Percentiles rank a stretch among this genome's conserved stretches.
These are phyloP conservation scores for Saturnispora sanitii DNA, from an alignment of 805 yeast species.

Conservation along the genomic window DNA sequence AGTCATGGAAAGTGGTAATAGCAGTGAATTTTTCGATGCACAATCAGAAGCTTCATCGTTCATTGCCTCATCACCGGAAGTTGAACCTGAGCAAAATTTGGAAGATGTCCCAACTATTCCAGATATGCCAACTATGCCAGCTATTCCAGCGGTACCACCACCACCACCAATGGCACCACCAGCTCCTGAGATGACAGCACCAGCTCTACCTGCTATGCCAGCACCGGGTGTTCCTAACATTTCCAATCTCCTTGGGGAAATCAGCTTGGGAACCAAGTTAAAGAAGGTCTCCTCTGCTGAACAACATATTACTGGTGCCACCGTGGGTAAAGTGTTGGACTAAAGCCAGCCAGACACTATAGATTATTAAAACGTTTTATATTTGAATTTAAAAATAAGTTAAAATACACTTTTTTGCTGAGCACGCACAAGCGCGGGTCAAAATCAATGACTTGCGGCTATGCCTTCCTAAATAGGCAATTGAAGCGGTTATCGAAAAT, in stretches of 20 bases:
- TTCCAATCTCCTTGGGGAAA: constrained; percentile 43
- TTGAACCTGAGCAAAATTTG: constrained; percentile 14
- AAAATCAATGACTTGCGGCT: not conserved
- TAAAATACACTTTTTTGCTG: not conserved
- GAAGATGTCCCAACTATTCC: constrained; percentile 11
- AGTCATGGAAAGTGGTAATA: constrained; percentile 1
- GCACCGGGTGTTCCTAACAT: constrained; percentile 26
- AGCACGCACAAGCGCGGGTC: not conserved
- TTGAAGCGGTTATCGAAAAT: not conserved
- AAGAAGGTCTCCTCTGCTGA: constrained; percentile 41
- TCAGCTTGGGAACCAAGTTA: constrained; percentile 41
- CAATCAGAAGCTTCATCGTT: constrained; percentile 14
- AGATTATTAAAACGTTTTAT: not conserved
- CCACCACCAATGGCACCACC: constrained; percentile 29
- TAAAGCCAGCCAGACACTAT: not conserved
- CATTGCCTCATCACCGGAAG: constrained; percentile 20
- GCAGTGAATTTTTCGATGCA: constrained; percentile 13
- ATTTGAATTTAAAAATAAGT: constrained; percentile 7
- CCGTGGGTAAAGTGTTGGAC: constrained; percentile 42
- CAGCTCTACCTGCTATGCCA: constrained; percentile 24
- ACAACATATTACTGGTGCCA: constrained; percentile 36
- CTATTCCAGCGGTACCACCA: constrained; percentile 26
- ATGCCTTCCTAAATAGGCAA: not conserved
- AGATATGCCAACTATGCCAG: constrained; percentile 22
- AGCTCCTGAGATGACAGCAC: no score